Base-by-base conservation (phyloP, 208 protist genomes). In the Leishmania major region DNA sequence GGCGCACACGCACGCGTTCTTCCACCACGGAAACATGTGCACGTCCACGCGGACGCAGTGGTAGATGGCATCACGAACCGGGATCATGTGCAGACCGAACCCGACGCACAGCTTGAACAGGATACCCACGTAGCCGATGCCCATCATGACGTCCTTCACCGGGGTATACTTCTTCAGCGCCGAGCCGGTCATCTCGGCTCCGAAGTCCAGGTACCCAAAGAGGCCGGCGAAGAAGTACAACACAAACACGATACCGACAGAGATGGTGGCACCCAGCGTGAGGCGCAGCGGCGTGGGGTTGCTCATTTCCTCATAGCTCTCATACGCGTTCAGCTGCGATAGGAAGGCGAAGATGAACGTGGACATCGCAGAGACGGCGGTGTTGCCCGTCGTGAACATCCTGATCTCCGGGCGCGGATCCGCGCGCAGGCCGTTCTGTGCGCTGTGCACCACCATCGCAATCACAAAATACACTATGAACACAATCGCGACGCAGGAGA, bases 151-250 rank as follows among this genome's bases (percentile, higher is more conserved):
- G 49, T 95, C 85, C 43, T 88, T 60, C 19, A 89, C 80, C 11
- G 94, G 92, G 76, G 93, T 88, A 82, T 95, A 96, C 75, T 89
- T 82, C 60, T 72, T 80, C 62, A 97, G 84, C 45, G 91, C 87
- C 37, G 91, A 93, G n/a, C 78, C 81, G 13, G 71, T 84, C 10
- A 92, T 75, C 47, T 66, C 69, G 0, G 81, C 1, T n/a, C 90
- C 92, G 84, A 96, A 97, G 78, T 96, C 90, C 8, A 93, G 60
- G 79, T 96, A 96, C 49, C 93, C 94, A 83, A 96, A 96, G 51
- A 96, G 82, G 28, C 95, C 92, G 2, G 88, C 86, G n/a, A 93
- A 78, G 78, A 94, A 85, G 89, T 97, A 97, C 17, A 97, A 66
- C 8, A 78, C 47, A 31, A 90, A 91, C 66, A 91, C 92, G 5